Base-by-base conservation (phyloP, 306 rosid species). In the Chamaecrista fasciculata region DNA sequence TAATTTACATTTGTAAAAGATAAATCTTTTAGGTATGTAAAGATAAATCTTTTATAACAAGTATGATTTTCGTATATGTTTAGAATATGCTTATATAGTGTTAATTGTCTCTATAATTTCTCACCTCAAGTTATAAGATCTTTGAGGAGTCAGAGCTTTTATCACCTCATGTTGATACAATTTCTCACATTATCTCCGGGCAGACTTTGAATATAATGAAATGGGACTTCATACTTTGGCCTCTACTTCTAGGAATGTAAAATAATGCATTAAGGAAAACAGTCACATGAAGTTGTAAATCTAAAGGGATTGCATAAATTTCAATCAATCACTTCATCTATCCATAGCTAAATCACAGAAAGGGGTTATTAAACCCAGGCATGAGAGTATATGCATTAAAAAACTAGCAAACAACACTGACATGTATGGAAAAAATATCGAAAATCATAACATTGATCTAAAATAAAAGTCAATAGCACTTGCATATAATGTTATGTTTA, bases 391-490 rank as follows among this genome's bases (percentile, higher is more conserved):
- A 71, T 11, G 59, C 19, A 36, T 25, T 5, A 2, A 66, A 31
- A 49, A 5, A 19, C n/a, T 52, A 55, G 33, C 18, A 36, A 10
- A 67, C n/a, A 72, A 47, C 53, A 64, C 56, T 64, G 14, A 52
- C 33, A 43, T 76, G 57, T 31, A 67, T 14, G 70, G 49, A 51
- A n/a, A n/a, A 46, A 73, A 16, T 57, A 57, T 64, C 37, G 29
- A 49, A 66, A 76, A 51, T 50, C 50, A 56, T 6, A 50, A 66
- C n/a, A 52, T 57, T 44, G 67, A 37, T 59, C 34, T 59, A 34
- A 56, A 66, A 58, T 34, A 40, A 37, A 74, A 21, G 31, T 33
- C 8, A 66, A 48, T 57, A 61, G 49, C 20, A 59, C 57, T 59
- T 58, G 64, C 60, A 74, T 23, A 20, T 28, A 55, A 49, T 59